Evolutionary conservation across 169 alveolate genomes (phyloP).

Genomic region (Cryptosporidium baileyi): DNA sequence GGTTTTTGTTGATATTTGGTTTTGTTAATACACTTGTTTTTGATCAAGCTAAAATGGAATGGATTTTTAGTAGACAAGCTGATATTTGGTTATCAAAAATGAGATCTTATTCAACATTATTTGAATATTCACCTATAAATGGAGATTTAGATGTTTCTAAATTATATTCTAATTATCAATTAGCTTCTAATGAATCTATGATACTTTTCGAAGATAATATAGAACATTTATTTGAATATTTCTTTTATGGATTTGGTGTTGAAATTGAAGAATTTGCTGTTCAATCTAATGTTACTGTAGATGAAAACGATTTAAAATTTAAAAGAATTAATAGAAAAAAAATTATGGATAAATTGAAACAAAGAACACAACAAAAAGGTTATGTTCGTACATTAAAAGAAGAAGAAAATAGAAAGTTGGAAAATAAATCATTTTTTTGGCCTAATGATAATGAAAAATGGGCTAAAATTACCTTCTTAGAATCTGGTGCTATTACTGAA

Average conservation of each 20-base stretch:
- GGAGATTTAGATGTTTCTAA: neutral
- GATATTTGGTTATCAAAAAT: slow-evolving; percentile 42
- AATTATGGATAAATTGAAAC: slow-evolving; percentile 37
- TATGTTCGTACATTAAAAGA: slow-evolving; percentile 21
- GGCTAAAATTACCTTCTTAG: slow-evolving; percentile 48
- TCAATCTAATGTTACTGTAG: slow-evolving; percentile 5
- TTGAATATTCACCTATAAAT: slow-evolving; percentile 3
- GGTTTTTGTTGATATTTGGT: neutral
- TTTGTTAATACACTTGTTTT: slow-evolving; percentile 27
- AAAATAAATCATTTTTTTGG: slow-evolving; percentile 17
- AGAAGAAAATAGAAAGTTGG: neutral
- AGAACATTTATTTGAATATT: slow-evolving; percentile 36
- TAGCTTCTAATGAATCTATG: slow-evolving; percentile 43
- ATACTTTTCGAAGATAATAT: neutral
- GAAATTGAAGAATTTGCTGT: slow-evolving; percentile 18
- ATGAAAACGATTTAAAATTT: slow-evolving; percentile 6
- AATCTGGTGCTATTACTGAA: slow-evolving; percentile 26
- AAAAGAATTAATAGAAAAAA: slow-evolving; percentile 35
- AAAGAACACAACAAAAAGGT: neutral
- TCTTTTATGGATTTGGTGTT: slow-evolving; percentile 55
- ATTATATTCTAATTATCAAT: slow-evolving; percentile 28
- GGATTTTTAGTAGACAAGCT: slow-evolving; percentile 69
- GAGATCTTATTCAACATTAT: slow-evolving; percentile 50
- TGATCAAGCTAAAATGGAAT: slow-evolving; percentile 43
- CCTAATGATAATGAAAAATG: slow-evolving; percentile 58